A percentile compares a stretch with the other conserved stretches of the same genome.
phyloP scores from a whole-genome alignment of 129 eudicot species.

The Chrysanthemum lavandulifolium region DNA sequence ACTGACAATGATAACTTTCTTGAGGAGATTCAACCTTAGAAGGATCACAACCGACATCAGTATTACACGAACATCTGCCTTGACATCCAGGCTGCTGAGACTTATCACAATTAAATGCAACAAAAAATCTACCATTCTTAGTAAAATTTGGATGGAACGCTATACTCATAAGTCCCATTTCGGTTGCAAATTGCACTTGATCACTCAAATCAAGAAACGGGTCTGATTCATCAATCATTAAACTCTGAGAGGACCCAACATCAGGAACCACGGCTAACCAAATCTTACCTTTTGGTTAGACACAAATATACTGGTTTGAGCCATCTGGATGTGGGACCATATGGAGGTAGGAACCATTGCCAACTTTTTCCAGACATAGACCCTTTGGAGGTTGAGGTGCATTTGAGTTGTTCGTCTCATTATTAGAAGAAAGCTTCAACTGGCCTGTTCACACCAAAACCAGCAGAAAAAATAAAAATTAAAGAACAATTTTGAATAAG shows the following conservation, averaged over 20 bases:
- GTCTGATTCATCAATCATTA: constrained; percentile 7
- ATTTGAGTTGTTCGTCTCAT: constrained; percentile 12
- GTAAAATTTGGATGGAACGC: constrained; percentile 50
- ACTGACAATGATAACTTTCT: constrained; percentile 40
- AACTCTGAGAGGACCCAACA: too few species aligned
- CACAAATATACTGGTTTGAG: constrained; percentile 38
- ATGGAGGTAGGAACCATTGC: constrained; percentile 30
- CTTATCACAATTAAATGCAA: constrained; percentile 49
- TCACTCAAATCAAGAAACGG: constrained; percentile 38
- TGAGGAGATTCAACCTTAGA: constrained; percentile 28
- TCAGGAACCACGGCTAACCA: too few species aligned
- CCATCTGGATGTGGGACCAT: constrained; percentile 46
- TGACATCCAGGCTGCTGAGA: constrained; percentile 42
- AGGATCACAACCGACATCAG: constrained; percentile 53
- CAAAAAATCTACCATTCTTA: constrained; percentile 48
- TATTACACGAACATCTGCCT: constrained; percentile 58
- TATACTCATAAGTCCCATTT: constrained; percentile 47
- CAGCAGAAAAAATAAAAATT: background rate
- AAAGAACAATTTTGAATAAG: too few species aligned
- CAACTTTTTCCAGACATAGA: constrained; percentile 33
- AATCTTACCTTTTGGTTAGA: constrained; percentile 21
- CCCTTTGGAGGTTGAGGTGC: constrained; percentile 29
- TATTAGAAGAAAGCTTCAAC: background rate
- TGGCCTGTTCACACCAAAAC: background rate
- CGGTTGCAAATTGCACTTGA: constrained; percentile 41